Conservation (phyloP, 2,329 filamentous ascomycete genomes). For the Fusarium sp. region DNA sequence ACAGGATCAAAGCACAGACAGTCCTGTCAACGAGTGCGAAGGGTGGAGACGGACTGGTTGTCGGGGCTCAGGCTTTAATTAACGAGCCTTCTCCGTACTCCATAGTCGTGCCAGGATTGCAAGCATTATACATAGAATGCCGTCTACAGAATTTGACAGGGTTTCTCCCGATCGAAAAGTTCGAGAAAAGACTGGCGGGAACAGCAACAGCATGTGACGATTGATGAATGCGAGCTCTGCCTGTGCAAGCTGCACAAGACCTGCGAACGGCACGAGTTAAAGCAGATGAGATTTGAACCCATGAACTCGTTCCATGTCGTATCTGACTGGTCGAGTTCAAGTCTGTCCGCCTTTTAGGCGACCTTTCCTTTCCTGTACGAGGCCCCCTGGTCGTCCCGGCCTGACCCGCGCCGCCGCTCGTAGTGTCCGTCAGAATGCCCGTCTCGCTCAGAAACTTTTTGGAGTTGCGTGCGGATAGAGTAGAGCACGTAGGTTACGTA, state of each 20-base stretch:
- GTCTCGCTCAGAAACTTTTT: conserved; percentile 11
- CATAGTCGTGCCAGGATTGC: conserved; percentile 23
- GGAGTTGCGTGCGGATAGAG: not conserved
- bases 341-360: conserved; percentile 15
- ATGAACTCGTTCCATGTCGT: conserved; percentile 23
- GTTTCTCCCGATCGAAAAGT: conserved; percentile 26
- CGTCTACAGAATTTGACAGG: conserved; percentile 30
- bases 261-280: conserved; percentile 17
- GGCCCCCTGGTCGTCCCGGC: conserved; percentile 32
- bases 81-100: conserved; percentile 13
- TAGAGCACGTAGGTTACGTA: conserved; percentile 7
- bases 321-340: conserved; percentile 35
- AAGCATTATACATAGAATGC: conserved; percentile 21
- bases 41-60: conserved; percentile 30
- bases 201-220: conserved; percentile 28
- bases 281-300: conserved; percentile 12
- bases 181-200: conserved; percentile 38
- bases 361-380: conserved; percentile 6
- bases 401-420: conserved; percentile 34
- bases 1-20: conserved; percentile 10
- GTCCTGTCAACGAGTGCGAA: conserved; percentile 21
- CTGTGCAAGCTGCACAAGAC: conserved; percentile 22
- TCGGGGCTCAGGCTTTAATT: conserved; percentile 38
- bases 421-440: conserved; percentile 29
- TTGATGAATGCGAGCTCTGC: conserved; percentile 25